Percentiles rank a stretch among this genome's conserved stretches.
phyloP scores from a whole-genome alignment of 306 rosid species.

The Mucuna pruriens region DNA sequence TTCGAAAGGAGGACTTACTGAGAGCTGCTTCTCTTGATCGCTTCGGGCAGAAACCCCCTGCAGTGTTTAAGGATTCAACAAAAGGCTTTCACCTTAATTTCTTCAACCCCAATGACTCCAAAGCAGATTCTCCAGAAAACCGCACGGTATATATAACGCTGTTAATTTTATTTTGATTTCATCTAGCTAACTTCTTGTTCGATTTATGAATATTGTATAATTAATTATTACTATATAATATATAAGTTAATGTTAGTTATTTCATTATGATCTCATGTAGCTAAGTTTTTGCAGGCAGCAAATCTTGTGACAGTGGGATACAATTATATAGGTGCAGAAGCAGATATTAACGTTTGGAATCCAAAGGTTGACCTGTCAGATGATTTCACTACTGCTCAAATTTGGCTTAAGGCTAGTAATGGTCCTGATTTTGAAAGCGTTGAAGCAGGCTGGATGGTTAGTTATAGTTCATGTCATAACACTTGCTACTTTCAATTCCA shows the following conservation, averaged over 20 bases:
- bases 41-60: slow-evolving; percentile 52
- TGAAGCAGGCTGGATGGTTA: slow-evolving; percentile 72
- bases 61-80: not conserved
- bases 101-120: not conserved
- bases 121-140: not conserved
- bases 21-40: slow-evolving; percentile 47
- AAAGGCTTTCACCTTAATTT: not conserved
- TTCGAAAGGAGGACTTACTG: slow-evolving; percentile 45
- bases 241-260: not conserved
- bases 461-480: not conserved
- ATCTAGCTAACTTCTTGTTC: no score
- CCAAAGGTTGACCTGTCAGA: slow-evolving; percentile 50
- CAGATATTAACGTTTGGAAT: slow-evolving; percentile 64
- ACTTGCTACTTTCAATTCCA: no score
- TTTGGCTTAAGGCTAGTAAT: slow-evolving; percentile 54
- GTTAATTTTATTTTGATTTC: no score
- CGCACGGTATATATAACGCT: slow-evolving; percentile 48
- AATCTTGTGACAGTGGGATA: slow-evolving; percentile 47
- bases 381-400: slow-evolving; percentile 68
- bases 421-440: slow-evolving; percentile 55
- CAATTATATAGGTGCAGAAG: slow-evolving; percentile 62
- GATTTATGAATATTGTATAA: no score
- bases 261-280: no score
- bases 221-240: no score
- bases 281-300: slow-evolving; percentile 41